Evolutionary conservation across 2,329 filamentous ascomycete genomes (phyloP), one percentile per base, ranked within the genome.

Genomic region (Beauveria varroae): DNA sequence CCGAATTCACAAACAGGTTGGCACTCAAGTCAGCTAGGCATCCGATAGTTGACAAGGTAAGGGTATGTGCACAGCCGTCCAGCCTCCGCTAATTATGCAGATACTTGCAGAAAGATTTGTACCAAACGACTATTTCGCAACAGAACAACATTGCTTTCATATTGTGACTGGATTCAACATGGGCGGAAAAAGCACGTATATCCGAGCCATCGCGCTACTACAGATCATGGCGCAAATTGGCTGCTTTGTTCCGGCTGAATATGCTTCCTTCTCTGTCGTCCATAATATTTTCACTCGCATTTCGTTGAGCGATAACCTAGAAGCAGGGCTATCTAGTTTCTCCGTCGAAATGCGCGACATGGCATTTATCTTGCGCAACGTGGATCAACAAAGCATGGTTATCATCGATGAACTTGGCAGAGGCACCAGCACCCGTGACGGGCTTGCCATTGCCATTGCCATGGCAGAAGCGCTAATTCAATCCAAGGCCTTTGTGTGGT

Each of bases 81-180:
- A 10, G 14, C 6, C 16, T 22, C n/a, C 16, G 7, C 58, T 67
- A 16, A 64, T 28, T 0, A 44, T 0, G 49, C 55, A 84, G 77
- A 83, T 87, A 2, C 85, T 90, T 65, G 75, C 78, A 1, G 82
- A 81, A 51, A 85, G 83, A 24, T 96, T 90, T 69, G 79, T 98
- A 3, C 90, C 95, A 0, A 98, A 98, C 65, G 93, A 98, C 68
- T 90, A 93, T 30, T 98, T 93, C 68, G 88, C 91, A 3, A 89
- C 87, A 0, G 82, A 88, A 40, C 86, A 93, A 63, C 86, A 86
- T 41, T 86, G 93, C 1, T 96, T 97, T 68, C 93, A 98, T 66
- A 89, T 98, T 64, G 87, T 99, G 64, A 98, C 93, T 0, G 93
- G 95, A 3, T 96, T 91, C 72, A 99, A 99, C 68, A 99, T 99